Conservation (phyloP, 2,329 filamentous ascomycete species). For the Trichoderma oligosporum region DNA sequence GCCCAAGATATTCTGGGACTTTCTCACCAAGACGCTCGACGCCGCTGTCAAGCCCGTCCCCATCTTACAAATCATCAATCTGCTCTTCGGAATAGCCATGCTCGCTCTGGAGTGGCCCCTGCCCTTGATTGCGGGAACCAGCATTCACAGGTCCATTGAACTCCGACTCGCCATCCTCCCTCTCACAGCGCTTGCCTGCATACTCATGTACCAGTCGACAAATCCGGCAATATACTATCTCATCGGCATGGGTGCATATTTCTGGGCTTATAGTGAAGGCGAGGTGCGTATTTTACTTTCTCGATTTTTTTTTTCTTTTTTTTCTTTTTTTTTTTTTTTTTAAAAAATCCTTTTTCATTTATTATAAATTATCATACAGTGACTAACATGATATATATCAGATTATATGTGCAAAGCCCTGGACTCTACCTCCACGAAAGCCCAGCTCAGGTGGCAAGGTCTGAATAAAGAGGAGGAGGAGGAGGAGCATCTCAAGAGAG, state of each 20-base stretch:
- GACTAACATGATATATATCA: slow-evolving; percentile 30
- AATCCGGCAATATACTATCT: slow-evolving; percentile 91
- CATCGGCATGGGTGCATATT: slow-evolving; percentile 80
- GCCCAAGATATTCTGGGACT: slow-evolving; percentile 99
- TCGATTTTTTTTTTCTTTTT: neutral
- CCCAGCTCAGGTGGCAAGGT: slow-evolving; percentile 25
- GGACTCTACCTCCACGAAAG: slow-evolving; percentile 61
- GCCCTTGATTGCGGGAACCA: slow-evolving; percentile 67
- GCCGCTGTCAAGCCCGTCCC: slow-evolving; percentile 82
- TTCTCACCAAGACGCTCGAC: slow-evolving; percentile 86
- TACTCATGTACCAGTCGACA: slow-evolving; percentile 85
- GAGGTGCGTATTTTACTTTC: no score
- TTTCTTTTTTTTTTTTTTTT: neutral
- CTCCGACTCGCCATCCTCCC: slow-evolving; percentile 79
- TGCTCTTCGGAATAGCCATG: slow-evolving; percentile 73
- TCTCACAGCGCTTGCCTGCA: slow-evolving; percentile 67
- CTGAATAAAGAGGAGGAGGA: slow-evolving; percentile 4
- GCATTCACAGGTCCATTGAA: slow-evolving; percentile 83
- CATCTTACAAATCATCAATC: slow-evolving; percentile 82
- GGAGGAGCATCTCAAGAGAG: neutral
- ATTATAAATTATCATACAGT: no score
- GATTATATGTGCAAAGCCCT: slow-evolving; percentile 66
- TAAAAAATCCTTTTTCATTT: fast-evolving
- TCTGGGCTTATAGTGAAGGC: slow-evolving; percentile 96
- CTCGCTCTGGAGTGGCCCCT: slow-evolving; percentile 92